These are phyloP conservation scores for Nicotiana noctiflora DNA, from an alignment of 257 asterid genomes.

Conservation along the genomic window DNA sequence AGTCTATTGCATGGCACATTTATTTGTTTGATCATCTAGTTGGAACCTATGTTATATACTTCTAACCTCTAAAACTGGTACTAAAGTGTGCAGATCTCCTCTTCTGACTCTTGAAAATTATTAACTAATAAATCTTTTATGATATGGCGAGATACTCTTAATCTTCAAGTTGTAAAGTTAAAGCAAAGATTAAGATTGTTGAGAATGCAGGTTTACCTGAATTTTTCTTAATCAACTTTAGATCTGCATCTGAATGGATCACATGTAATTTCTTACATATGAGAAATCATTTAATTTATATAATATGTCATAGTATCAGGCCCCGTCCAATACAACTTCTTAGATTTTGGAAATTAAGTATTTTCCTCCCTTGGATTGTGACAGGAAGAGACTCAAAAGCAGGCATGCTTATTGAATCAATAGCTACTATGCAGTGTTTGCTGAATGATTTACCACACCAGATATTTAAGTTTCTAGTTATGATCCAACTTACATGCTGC, in stretches of 20 bases:
- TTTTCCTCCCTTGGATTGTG: neutral
- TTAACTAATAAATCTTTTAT: neutral
- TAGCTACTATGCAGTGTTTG: neutral
- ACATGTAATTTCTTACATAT: neutral
- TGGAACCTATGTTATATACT: neutral
- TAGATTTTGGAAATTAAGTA: neutral
- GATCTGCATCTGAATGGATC: neutral
- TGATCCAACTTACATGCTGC: neutral
- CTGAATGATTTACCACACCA: neutral
- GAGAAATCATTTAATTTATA: neutral
- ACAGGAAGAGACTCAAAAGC: neutral
- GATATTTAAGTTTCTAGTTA: neutral
- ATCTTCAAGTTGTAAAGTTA: neutral
- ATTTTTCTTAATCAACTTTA: neutral
- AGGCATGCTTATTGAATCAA: neutral
- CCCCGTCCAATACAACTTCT: neutral
- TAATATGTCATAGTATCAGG: neutral
- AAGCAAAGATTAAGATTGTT: neutral
- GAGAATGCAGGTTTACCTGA: neutral
- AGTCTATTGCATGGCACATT: neutral
- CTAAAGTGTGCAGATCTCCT: neutral
- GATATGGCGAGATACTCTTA: neutral
- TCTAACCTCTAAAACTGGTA: neutral
- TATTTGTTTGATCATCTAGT: neutral
- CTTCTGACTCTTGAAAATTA: neutral